These are phyloP conservation scores for Stephanodiscus minutulus DNA, from an alignment of 108 stramenopile genomes.

Conservation along the genomic window DNA sequence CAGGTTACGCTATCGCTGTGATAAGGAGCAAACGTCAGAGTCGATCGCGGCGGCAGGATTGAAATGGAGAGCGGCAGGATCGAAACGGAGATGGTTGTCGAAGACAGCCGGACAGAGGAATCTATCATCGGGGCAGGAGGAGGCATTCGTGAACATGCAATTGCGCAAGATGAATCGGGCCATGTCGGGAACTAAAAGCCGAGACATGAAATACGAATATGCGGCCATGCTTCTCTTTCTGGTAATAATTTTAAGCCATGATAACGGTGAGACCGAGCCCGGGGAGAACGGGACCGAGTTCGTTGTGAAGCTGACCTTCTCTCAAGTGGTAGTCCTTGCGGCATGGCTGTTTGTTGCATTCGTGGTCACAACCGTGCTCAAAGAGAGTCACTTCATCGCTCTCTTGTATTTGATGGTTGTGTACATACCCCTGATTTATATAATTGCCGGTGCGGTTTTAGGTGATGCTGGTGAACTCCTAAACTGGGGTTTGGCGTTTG, in stretches of 20 bases:
- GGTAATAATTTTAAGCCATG: slow-evolving; percentile 19
- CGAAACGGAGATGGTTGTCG: no score
- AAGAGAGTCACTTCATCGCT: slow-evolving; percentile 17
- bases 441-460: slow-evolving; percentile 18
- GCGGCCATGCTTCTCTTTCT: slow-evolving; percentile 16
- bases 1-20: no score
- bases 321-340: slow-evolving; percentile 14
- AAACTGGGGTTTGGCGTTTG: slow-evolving; percentile 25
- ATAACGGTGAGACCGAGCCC: no score
- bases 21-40: no score
- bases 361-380: slow-evolving; percentile 31
- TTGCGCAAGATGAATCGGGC: slow-evolving; percentile 33
- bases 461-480: no score
- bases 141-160: slow-evolving; percentile 43
- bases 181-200: slow-evolving; percentile 26
- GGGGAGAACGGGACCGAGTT: no score
- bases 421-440: slow-evolving; percentile 41
- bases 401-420: slow-evolving; percentile 52
- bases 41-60: no score
- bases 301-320: not conserved
- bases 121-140: slow-evolving; percentile 15
- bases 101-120: no score
- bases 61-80: no score
- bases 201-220: slow-evolving; percentile 6
- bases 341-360: slow-evolving; percentile 28